Evolutionary conservation across 495 filamentous ascomycete species (phyloP), one percentile per base, ranked within the genome.

Genomic region (Podospora tetraspora): DNA sequence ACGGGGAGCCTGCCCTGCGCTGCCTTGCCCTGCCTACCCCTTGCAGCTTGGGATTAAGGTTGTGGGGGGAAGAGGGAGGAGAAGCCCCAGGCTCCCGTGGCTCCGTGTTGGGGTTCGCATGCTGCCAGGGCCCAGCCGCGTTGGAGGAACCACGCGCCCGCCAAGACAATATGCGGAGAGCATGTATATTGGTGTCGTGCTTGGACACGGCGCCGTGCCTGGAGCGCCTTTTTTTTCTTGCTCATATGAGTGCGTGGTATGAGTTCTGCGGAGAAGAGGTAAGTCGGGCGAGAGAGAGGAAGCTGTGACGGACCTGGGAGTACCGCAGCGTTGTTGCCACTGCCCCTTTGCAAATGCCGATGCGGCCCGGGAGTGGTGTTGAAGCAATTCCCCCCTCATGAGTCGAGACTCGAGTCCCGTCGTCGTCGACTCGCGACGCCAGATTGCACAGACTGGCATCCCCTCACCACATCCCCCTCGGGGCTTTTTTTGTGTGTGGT

Each of bases 131-230:
- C 67, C 62, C 67, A 69, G 71, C 71, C 71, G 69, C 63, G 71
- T 73, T 71, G 71, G 65, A 71, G 69, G 62, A 65, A 59, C 63
- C 63, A 22, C 64, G 57, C 25, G 52, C 59, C 27, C 30, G 69
- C 69, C 70, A 71, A 70, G 69, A 63, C 58, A 69, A 71, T 72
- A 67, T 70, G 70, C 62, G 67, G 69, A 68, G 57, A 69, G 66
- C 64, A 69, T 70, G 66, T 57, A 56, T 27, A 63, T 66, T 52
- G 43, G 43, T 64, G 58, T 69, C 66, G 66, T 67, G 71, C 66
- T 67, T 70, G 74, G 66, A 64, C 24, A 7, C 19, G 37, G 56
- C 52, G 66, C 68, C 66, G 65, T 56, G 62, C 68, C 66, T 68
- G 52, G 25, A 69, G 67, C 29, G 34, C 34, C 43, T 52, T 52